Percentiles rank a stretch among this genome's conserved stretches.
phyloP scores from a whole-genome alignment of 768 basidiomycete genomes.

The Phlegmacium glaucopus region DNA sequence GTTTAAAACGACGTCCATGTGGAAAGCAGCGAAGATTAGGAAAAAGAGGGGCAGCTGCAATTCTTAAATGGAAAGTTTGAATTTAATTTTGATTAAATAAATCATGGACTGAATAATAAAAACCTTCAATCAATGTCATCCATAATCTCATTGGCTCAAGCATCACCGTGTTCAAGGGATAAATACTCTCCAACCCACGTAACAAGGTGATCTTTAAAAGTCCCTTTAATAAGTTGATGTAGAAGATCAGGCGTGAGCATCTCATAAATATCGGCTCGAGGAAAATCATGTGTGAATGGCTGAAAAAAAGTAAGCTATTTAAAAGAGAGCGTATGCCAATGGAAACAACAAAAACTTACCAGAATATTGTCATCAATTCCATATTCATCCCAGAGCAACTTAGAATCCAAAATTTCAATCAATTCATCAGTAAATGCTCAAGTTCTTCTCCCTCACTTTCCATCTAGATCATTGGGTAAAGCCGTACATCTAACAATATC shows the following conservation, averaged over 20 bases:
- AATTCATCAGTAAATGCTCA: neutral
- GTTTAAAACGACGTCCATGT: conserved; percentile 14
- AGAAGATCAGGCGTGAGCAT: conserved; percentile 26
- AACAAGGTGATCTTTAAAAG: conserved; percentile 38
- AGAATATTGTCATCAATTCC: neutral
- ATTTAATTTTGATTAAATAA: too few species aligned
- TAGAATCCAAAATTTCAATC: neutral
- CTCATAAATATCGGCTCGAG: conserved; percentile 29
- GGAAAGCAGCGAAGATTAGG: conserved; percentile 14
- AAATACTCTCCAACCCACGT: conserved; percentile 30
- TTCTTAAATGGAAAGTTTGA: too few species aligned
- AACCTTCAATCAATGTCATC: too few species aligned
- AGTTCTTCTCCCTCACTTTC: neutral
- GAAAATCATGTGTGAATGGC: conserved; percentile 22
- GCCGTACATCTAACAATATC: neutral
- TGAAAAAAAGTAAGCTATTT: too few species aligned
- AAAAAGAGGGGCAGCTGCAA: conserved; percentile 14
- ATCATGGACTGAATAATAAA: too few species aligned
- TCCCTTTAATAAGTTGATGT: conserved; percentile 37
- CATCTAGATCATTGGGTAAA: neutral
- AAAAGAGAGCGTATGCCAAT: neutral
- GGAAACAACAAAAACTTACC: neutral
- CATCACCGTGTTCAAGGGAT: neutral
- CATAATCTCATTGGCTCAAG: neutral
- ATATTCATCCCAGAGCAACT: neutral